Base-by-base conservation (phyloP, 164 flowering plant species). In the Umbellularia californica region DNA sequence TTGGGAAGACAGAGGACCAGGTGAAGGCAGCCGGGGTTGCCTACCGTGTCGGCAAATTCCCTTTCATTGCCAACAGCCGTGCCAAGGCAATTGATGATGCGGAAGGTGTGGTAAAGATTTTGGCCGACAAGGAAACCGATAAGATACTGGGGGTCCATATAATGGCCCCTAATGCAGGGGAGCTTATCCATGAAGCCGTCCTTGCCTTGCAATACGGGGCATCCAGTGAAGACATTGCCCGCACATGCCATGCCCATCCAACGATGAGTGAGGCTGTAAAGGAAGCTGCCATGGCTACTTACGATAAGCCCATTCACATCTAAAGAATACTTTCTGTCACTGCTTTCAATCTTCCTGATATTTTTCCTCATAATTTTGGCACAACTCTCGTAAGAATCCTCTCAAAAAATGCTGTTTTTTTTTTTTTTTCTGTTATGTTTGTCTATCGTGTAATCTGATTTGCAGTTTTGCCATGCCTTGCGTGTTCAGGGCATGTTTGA, bases 201-300 rank as follows among this genome's bases (percentile, higher is more conserved):
- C 79, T 90, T 50, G 97, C 95, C 28, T 73, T 90, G 80, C 85
- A 84, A 33, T 90, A 89, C 70, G 97, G 92, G 10, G 97, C 95
- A 23, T 75, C 97, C 3, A 89, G 93, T 70, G 93, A 90, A 82
- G 97, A 92, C 71, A 89, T 92, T 58, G 97, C 97, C 0, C 92
- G 95, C 27, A 89, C 92, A 0, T 90, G 95, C 85, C 98, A 94
- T 77, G 97, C 98, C 2, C 98, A 94, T 79, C 98, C 98, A 22
- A 92, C 98, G 6, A 88, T 94, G 96, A 90, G 97, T 65, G 98
- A 94, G 84, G 98, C 98, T 12, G 52, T 94, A 81, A 92, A 92
- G 83, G 98, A 94, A 81, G 98, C 98, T 65, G 98, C 98, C 15
- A 92, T 94, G 97, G 98, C 98, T 50, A 92, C 98, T 52, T 89